Conservation (phyloP, 1,139 yeast genomes). For the Kodamaea fungicola region DNA sequence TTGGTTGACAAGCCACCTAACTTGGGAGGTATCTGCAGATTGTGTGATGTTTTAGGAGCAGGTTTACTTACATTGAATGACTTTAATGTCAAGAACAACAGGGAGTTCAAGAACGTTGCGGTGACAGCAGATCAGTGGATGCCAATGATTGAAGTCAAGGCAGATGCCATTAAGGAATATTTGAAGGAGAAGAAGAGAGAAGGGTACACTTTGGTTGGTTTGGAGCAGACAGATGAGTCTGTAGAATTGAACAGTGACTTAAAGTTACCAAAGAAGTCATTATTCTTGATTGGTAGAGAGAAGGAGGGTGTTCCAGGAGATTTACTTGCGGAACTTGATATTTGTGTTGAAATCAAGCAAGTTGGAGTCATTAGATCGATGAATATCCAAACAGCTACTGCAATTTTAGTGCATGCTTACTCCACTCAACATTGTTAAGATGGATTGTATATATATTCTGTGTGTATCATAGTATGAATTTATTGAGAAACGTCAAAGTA, state of each 20-base stretch:
- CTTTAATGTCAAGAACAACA: conserved; percentile 53
- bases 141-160: conserved; percentile 83
- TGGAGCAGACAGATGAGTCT: conserved; percentile 90
- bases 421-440: conserved; percentile 63
- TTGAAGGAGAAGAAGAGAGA: conserved; percentile 63
- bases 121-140: conserved; percentile 95
- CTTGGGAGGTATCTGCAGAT: conserved; percentile 88
- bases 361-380: conserved; percentile 88
- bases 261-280: conserved; percentile 73
- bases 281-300: conserved; percentile 79
- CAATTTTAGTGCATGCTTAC: conserved; percentile 89
- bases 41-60: conserved; percentile 90
- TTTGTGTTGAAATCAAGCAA: conserved; percentile 88
- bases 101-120: conserved; percentile 81
- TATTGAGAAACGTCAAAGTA: no score
- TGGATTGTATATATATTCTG: no score
- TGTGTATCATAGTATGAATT: no score
- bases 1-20: conserved; percentile 91
- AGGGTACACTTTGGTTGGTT: conserved; percentile 84
- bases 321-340: conserved; percentile 73
- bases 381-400: conserved; percentile 97
- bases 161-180: conserved; percentile 50
- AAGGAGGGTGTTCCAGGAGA: conserved; percentile 92
- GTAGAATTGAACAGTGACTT: conserved; percentile 61
- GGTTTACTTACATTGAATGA: conserved; percentile 78